Percentiles rank a stretch among this genome's conserved stretches.
Conservation (phyloP, 225 moss, liverwort and hornwort genomes). For the Antitrichia curtipendula region DNA sequence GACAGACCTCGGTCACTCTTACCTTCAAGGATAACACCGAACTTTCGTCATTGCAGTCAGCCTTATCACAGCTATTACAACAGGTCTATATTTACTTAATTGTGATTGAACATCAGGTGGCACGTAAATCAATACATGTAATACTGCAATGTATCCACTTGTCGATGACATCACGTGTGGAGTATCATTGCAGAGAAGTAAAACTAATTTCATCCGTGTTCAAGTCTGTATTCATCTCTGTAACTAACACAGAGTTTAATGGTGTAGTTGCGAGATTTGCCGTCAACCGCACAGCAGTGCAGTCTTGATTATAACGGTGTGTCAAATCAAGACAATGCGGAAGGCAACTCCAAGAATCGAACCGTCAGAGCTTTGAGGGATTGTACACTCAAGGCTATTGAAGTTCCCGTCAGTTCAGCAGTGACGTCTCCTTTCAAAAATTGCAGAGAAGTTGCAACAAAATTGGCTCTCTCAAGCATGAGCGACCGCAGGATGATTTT, state of each 20-base stretch:
- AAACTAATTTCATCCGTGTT: background rate
- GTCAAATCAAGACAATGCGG: background rate
- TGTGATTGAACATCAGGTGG: background rate
- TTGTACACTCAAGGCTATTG: slow-evolving; percentile 14
- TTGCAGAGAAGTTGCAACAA: slow-evolving; percentile 22
- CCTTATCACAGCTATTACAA: slow-evolving; percentile 58
- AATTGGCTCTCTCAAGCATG: slow-evolving; percentile 2
- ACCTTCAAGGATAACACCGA: slow-evolving; percentile 49
- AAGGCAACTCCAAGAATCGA: background rate
- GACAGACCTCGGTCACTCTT: slow-evolving; percentile 36
- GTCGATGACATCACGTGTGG: background rate
- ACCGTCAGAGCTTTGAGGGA: slow-evolving; percentile 27
- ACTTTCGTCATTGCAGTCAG: slow-evolving; percentile 57
- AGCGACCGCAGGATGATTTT: background rate
- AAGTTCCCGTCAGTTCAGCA: slow-evolving; percentile 18
- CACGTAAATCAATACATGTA: background rate
- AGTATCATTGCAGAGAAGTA: background rate
- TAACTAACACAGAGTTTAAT: background rate
- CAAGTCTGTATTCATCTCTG: background rate
- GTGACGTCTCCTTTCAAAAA: slow-evolving; percentile 12
- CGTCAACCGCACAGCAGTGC: background rate
- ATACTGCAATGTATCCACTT: background rate
- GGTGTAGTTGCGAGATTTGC: slow-evolving; percentile 36
- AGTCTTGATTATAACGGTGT: background rate
- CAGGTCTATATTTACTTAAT: slow-evolving; percentile 34